Evolutionary conservation across 2,329 filamentous ascomycete genomes (phyloP).

Genomic region (Aspergillus pseudonomiae): DNA sequence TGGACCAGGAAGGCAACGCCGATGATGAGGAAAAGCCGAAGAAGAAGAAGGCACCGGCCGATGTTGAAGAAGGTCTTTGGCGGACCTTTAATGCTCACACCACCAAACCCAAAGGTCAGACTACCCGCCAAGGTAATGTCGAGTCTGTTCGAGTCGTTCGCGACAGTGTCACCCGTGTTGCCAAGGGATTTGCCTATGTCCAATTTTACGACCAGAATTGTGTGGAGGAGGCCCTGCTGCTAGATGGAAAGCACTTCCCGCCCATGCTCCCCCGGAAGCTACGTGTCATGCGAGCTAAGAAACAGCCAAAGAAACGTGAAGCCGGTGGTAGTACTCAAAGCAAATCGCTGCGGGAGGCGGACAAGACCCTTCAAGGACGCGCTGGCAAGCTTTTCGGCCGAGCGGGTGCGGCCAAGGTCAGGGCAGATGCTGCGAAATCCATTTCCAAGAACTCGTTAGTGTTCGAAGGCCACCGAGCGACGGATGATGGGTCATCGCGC

Average conservation of each 20-base stretch:
- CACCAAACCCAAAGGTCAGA: constrained; percentile 30
- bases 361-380: constrained; percentile 43
- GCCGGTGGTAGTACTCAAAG: constrained; percentile 18
- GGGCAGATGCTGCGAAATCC: constrained; percentile 28
- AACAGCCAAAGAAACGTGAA: constrained; percentile 53
- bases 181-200: constrained; percentile 97
- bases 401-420: constrained; percentile 42
- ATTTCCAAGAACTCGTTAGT: constrained; percentile 41
- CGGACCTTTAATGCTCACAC: constrained; percentile 45
- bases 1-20: constrained; percentile 82
- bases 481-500: constrained; percentile 32
- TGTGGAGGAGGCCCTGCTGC: constrained; percentile 86
- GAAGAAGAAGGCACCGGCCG: constrained; percentile 75
- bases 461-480: constrained; percentile 51
- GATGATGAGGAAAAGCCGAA: constrained; percentile 63
- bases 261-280: constrained; percentile 89
- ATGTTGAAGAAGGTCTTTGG: constrained; percentile 81
- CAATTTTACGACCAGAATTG: constrained; percentile 89
- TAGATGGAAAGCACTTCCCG: constrained; percentile 89
- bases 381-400: constrained; percentile 42
- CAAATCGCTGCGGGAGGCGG: constrained; percentile 29
- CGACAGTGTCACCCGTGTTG: constrained; percentile 85
- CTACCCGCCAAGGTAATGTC: constrained; percentile 69
- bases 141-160: constrained; percentile 92
- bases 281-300: constrained; percentile 84